Base-by-base conservation (phyloP, 2,329 filamentous ascomycete species). In the Elsinoe fawcettii region DNA sequence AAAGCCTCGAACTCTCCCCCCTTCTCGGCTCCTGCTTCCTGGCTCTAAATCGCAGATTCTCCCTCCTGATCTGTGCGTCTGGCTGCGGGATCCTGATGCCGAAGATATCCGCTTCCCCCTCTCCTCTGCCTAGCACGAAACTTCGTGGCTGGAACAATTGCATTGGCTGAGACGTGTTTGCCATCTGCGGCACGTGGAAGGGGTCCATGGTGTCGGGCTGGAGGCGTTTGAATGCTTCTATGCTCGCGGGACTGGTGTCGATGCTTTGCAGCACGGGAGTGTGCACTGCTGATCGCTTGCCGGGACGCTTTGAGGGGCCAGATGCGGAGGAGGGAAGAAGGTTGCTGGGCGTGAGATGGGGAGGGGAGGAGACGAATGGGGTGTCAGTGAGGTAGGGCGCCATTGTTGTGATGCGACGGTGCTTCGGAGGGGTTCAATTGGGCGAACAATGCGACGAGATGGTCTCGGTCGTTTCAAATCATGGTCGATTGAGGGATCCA, bases 221-320 rank as follows among this genome's bases (percentile, higher is more conserved):
- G 4, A 41, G 41, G 7, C 54, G 54, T 16, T 56, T 41, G 30
- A 43, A 56, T 9, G 54, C 54, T 9, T 56, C 54, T 14, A 56
- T 56, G 41, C 54, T 56, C 11, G 54, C 54, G 11, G 54, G 54
- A 14, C 37, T 30, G 9, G 54, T 56, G 41, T 56, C 54, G 39
- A 56, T 56, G 41, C 41, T 47, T 23, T 56, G 54, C 16, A 56
- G 54, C 16, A 56, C 25, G 5, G 54, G 54, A 9, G 54, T 56
- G 54, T 56, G 54, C 7, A 56, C 54, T 12, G 37, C 41, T 32
- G 49, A 53, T 30, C 49, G 49, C 22, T 36, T 51, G 3, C 16
- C 30, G 6, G 25, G 11, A 7, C 47, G 47, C 22, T 25, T 30
- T 2, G 49, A 23, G 6, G 49, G 20, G 6, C 25, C 20, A 3